Evolutionary conservation across 169 alveolate species (phyloP), one percentile per base, ranked within the genome.

Genomic region (Plasmodium vivax): DNA sequence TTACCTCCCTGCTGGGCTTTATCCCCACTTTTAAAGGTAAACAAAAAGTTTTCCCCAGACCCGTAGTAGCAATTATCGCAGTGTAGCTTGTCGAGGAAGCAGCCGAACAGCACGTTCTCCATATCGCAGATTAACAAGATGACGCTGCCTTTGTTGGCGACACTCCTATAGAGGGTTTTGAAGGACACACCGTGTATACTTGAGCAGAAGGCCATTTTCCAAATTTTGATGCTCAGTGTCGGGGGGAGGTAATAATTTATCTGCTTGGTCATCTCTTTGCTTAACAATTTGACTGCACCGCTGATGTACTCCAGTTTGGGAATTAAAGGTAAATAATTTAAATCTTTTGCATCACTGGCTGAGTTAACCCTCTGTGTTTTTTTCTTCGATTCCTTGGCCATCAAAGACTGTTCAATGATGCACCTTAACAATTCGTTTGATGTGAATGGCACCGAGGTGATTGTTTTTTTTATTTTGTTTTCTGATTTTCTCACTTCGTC

Each of bases 21-120:
- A 3, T 79, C 38, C 45, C 54, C 71, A 23, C 85, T 34, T 80
- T 84, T 93, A 83, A 96, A 96, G 68, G 96, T 96, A 94, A 96
- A 96, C 72, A 96, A 97, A 87, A 97, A 97, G 91, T 97, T 97
- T 71, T 97, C 98, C 34, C 97, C 98, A 23, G 98, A 96, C 27
- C 98, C 98, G 71, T 97, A 97, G 92, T 96, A 97, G 72, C 95
- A 93, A 75, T 95, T 92, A 38, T 95, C 95, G 85, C 95, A 90
- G 32, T 83, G 95, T 19, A 97, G 87, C 83, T 96, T 98, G 3
- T 96, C 97, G 27, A 97, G 92, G 93, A 97, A 97, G 10, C 97
- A 97, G 54, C 98, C 98, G 75, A 97, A 97, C 9, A 97, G 96
- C 34, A 96, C 97, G 38, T 98, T 98, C 41, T 93, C 56, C 83